These are phyloP conservation scores for Fusarium multiceps DNA, from an alignment of 2,329 filamentous ascomycete species.

Conservation along the genomic window DNA sequence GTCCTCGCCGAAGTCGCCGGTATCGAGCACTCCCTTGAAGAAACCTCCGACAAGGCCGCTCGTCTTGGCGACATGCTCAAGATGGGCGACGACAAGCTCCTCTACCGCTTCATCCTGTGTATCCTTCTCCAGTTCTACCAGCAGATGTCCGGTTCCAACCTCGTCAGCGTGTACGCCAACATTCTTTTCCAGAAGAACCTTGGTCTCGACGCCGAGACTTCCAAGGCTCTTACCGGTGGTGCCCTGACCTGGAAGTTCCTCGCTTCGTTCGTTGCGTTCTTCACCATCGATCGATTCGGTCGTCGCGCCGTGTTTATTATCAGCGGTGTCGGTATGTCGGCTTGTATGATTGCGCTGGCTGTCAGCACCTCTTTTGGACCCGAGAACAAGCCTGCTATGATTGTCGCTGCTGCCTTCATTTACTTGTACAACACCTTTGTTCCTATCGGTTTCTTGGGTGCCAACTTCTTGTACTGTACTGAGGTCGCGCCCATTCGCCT, in stretches of 20 bases:
- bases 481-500: slow-evolving; percentile 63
- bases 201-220: slow-evolving; percentile 34
- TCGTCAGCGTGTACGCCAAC: slow-evolving; percentile 48
- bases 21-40: slow-evolving; percentile 62
- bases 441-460: slow-evolving; percentile 71
- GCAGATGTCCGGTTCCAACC: slow-evolving; percentile 46
- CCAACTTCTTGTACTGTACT: slow-evolving; percentile 69
- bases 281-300: slow-evolving; percentile 47
- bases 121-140: slow-evolving; percentile 50
- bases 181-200: slow-evolving; percentile 47
- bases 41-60: slow-evolving; percentile 51
- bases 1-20: slow-evolving; percentile 57
- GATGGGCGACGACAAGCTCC: slow-evolving; percentile 61
- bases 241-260: slow-evolving; percentile 51
- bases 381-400: slow-evolving; percentile 40
- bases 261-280: slow-evolving; percentile 45
- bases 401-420: slow-evolving; percentile 57
- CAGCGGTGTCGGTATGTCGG: slow-evolving; percentile 44
- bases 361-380: slow-evolving; percentile 40
- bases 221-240: slow-evolving; percentile 43
- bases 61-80: slow-evolving; percentile 58
- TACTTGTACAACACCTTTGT: slow-evolving; percentile 77
- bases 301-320: slow-evolving; percentile 43
- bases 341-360: slow-evolving; percentile 45
- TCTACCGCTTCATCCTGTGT: slow-evolving; percentile 56